phyloP scores from a whole-genome alignment of 2,329 filamentous ascomycete genomes.

The Fusarium decemcellulare region DNA sequence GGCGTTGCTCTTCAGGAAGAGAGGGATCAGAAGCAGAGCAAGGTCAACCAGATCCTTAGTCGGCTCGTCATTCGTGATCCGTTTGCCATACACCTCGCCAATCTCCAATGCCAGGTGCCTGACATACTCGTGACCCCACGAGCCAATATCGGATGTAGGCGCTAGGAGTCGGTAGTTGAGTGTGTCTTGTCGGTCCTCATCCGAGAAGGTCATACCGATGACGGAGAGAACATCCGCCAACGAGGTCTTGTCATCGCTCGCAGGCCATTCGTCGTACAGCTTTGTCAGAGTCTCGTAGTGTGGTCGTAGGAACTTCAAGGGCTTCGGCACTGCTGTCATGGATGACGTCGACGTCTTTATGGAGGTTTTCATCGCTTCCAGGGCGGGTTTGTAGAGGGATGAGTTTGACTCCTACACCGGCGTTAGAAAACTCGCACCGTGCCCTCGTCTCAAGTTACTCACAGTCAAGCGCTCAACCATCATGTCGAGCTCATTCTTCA shows the following conservation, averaged over 20 bases:
- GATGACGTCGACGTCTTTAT: conserved; percentile 99
- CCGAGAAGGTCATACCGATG: conserved; percentile 98
- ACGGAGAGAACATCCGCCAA: conserved; percentile 97
- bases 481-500: conserved; percentile 98
- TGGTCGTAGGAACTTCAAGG: conserved; percentile 96
- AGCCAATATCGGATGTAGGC: conserved; percentile 91
- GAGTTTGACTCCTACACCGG: conserved; percentile 81
- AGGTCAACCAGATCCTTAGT: conserved; percentile 89
- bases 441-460: conserved; percentile 45
- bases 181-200: conserved; percentile 95
- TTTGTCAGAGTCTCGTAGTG: conserved; percentile 93
- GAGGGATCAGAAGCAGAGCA: conserved; percentile 86
- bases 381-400: conserved; percentile 89
- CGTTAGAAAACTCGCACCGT: conserved; percentile 28
- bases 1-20: conserved; percentile 97
- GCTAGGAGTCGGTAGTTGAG: conserved; percentile 95
- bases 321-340: conserved; percentile 99
- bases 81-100: conserved; percentile 91
- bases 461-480: conserved; percentile 95
- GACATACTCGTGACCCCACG: conserved; percentile 99
- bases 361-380: conserved; percentile 97
- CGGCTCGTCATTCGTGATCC: conserved; percentile 87
- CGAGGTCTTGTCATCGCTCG: conserved; percentile 86
- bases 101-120: conserved; percentile 96
- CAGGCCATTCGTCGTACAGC: conserved; percentile 91